Evolutionary conservation across 768 basidiomycete species (phyloP), one percentile per base, ranked within the genome.

Genomic region (Lyophyllum decastes): DNA sequence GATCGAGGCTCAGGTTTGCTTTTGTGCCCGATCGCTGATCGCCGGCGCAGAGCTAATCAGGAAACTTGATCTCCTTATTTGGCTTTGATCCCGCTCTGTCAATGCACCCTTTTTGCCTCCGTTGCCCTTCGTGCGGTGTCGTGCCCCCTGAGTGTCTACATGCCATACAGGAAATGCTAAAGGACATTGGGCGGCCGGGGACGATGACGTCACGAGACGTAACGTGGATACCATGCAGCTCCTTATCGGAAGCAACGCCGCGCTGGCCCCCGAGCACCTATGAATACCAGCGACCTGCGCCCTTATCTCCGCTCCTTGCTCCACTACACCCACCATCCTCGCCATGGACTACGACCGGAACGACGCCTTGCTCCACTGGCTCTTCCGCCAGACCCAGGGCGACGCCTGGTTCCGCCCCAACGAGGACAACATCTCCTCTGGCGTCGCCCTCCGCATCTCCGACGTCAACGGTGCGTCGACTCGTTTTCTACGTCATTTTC

Each of bases 381-480:
- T 92, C 64, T 92, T 90, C 75, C 84, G 73, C 22, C 75, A 90
- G 79, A 92, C 90, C 0, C 89, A 90, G 68, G 88, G 88, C 40
- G 90, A 92, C 51, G 88, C 89, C 3, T 92, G 90, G 90, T 91
- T 92, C 70, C 84, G 89, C 58, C 88, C 89, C 12, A 83, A 89
- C 30, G 88, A 89, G 61, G 83, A 90, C 68, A 82, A 83, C 62
- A 76, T 90, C 49, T 86, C 89, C 22, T 85, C 86, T 0, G 90
- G 90, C 26, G 88, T 92, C 34, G 89, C 88, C 34, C 73, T 92
- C 7, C 67, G 81, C 6, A 74, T 81, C 2, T 69, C 69, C 25
- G 77, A 81, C 44, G 55, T 57, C 11, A 48, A 59, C 57, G 78
- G 79, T 78, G 72, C 19, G 68, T 73, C 2, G 2, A 26, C 41